Evolutionary conservation across 2,329 filamentous ascomycete genomes (phyloP), one percentile per base, ranked within the genome.

Genomic region (Fusarium fujikuroi): DNA sequence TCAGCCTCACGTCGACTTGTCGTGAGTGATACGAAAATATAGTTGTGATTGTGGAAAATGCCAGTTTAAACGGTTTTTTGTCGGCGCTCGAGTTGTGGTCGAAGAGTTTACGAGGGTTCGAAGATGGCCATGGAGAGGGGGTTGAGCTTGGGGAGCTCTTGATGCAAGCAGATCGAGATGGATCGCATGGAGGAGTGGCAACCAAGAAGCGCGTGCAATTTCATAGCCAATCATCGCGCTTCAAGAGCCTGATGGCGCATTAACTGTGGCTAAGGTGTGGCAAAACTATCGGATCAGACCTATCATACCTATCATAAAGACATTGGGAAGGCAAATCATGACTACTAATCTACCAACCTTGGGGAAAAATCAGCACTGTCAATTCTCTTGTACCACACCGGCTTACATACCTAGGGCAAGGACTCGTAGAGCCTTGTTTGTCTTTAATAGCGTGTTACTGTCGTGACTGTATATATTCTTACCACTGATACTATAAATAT

Each of bases 181-280:
- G 60, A 75, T 77, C 69, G 73, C 65, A 76, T 77, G 65, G 71
- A 76, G 69, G 73, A 69, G 70, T 75, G 70, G 70, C 71, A 67
- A 67, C 64, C 59, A 49, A 36, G 69, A 73, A 70, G 49, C 72
- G 69, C 73, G 72, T 70, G 69, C 71, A 73, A 69, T 73, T 75
- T 71, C 66, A 69, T 70, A 66, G 46, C 58, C 63, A 67, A 67
- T 74, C 61, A 67, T 43, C 61, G 39, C 52, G 46, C 60, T 57
- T 53, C 52, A 37, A 60, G 19, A 28, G 42, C 10, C 32, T 16
- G 16, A 60, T 77, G 72, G 76, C 74, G 71, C 63, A 53, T 15
- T 30, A 52, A 46, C 42, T 46, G 59, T 64, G 65, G 60, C 67
- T 67, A n/a, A 44, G 60, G 50, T 66, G 72, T 70, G 59, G 66